Conservation (phyloP, 345 rosid genomes). For the Boechera divaricarpa region DNA sequence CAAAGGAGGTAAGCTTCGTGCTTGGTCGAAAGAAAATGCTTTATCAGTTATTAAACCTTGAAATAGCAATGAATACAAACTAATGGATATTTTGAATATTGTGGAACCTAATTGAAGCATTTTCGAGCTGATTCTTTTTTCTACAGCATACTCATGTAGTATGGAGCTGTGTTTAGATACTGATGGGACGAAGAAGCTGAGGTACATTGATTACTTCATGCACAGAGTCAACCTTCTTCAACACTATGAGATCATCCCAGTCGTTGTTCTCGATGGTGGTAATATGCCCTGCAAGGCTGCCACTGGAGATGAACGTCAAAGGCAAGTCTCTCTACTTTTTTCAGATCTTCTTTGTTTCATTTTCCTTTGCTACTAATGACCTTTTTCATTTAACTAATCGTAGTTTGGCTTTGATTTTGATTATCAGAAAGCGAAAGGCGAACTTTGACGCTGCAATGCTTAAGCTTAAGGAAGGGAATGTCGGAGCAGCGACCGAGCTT, state of each 20-base stretch:
- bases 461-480: conserved; percentile 76
- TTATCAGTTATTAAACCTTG: background rate
- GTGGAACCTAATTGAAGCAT: background rate
- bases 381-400: background rate
- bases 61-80: conserved; percentile 4
- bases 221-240: conserved; percentile 77
- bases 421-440: conserved; percentile 62
- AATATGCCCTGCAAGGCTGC: conserved; percentile 77
- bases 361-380: background rate
- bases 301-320: conserved; percentile 71
- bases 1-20: conserved; percentile 72
- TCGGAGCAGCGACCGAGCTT: conserved; percentile 68
- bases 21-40: background rate
- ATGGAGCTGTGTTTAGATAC: conserved; percentile 89
- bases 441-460: conserved; percentile 70
- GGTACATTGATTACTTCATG: conserved; percentile 80
- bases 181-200: conserved; percentile 61
- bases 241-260: conserved; percentile 65
- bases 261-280: conserved; percentile 90
- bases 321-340: conserved; percentile 40
- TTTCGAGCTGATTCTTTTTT: background rate
- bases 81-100: background rate
- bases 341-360: background rate
- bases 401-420: conserved; percentile 3
- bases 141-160: conserved; percentile 88